Evolutionary conservation across 306 rosid genomes (phyloP).

Genomic region (Malus sylvestris): DNA sequence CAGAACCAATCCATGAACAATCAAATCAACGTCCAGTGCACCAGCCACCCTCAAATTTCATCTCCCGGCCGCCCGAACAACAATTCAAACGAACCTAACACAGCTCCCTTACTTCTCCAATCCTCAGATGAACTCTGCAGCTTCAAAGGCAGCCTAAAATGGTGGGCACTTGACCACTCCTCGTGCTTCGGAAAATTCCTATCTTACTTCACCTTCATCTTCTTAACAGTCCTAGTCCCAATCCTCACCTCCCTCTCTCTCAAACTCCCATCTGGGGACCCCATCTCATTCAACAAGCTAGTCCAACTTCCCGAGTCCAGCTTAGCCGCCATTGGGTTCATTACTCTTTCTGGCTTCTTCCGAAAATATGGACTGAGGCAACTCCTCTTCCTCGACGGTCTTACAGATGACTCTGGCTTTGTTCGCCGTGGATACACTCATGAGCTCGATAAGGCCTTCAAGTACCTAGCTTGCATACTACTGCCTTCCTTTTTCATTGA

Average conservation of each 20-base stretch:
- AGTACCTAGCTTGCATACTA: conserved; percentile 47
- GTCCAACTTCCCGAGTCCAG: conserved; percentile 74
- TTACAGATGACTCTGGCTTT: conserved; percentile 39
- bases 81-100: conserved; percentile 1
- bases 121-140: conserved; percentile 56
- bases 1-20: conserved; percentile 1
- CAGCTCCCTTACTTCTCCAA: conserved; percentile 52
- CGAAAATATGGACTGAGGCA: conserved; percentile 52
- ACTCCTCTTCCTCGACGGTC: conserved; percentile 58
- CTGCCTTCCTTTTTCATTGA: conserved; percentile 68
- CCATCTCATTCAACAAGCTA: conserved; percentile 57
- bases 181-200: conserved; percentile 41
- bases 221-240: conserved; percentile 57
- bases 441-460: conserved; percentile 64
- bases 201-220: conserved; percentile 46
- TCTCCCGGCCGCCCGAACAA: background rate
- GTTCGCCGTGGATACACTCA: conserved; percentile 51
- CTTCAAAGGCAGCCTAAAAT: conserved; percentile 57
- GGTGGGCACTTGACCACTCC: conserved; percentile 90
- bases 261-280: conserved; percentile 37
- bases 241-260: conserved; percentile 31
- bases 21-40: background rate
- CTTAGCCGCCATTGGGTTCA: conserved; percentile 58
- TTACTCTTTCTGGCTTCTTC: conserved; percentile 62
- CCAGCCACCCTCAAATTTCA: background rate